Conservation (phyloP, 768 basidiomycete species). For the Rubroboletus satanas region DNA sequence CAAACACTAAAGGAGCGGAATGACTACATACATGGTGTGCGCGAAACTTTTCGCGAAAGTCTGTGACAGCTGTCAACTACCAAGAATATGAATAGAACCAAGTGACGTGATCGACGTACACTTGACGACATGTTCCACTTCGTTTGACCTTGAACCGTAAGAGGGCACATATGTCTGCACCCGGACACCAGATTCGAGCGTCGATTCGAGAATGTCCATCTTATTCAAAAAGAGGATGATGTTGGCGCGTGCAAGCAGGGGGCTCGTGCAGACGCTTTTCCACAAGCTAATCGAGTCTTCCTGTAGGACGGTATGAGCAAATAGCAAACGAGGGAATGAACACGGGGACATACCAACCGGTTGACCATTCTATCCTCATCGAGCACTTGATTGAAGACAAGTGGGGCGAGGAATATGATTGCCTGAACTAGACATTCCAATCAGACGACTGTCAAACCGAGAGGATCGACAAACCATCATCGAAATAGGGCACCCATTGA, state of each 20-base stretch:
- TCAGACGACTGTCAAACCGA: neutral
- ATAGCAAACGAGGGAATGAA: neutral
- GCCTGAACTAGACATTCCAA: slow-evolving; percentile 50
- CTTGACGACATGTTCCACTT: slow-evolving; percentile 53
- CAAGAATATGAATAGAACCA: neutral
- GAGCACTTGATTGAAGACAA: slow-evolving; percentile 69
- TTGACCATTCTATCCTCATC: slow-evolving; percentile 67
- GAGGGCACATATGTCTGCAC: slow-evolving; percentile 60
- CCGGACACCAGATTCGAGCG: slow-evolving; percentile 51
- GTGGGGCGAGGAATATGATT: slow-evolving; percentile 79
- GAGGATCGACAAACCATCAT: slow-evolving; percentile 45
- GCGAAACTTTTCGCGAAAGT: slow-evolving; percentile 67
- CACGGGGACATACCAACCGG: slow-evolving; percentile 45
- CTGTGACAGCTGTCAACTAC: slow-evolving; percentile 30
- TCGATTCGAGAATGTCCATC: slow-evolving; percentile 58
- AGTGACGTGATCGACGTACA: slow-evolving; percentile 40
- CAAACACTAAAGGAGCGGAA: neutral
- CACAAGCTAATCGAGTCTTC: slow-evolving; percentile 74
- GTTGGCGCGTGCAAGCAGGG: slow-evolving; percentile 54
- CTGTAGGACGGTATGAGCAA: slow-evolving; percentile 30
- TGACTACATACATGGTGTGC: slow-evolving; percentile 51
- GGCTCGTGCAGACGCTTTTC: slow-evolving; percentile 65
- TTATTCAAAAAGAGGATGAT: slow-evolving; percentile 80
- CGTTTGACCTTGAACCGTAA: slow-evolving; percentile 57
- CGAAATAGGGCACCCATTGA: slow-evolving; percentile 75